phyloP scores from a whole-genome alignment of 495 filamentous ascomycete species.

The Talaromyces ruber region DNA sequence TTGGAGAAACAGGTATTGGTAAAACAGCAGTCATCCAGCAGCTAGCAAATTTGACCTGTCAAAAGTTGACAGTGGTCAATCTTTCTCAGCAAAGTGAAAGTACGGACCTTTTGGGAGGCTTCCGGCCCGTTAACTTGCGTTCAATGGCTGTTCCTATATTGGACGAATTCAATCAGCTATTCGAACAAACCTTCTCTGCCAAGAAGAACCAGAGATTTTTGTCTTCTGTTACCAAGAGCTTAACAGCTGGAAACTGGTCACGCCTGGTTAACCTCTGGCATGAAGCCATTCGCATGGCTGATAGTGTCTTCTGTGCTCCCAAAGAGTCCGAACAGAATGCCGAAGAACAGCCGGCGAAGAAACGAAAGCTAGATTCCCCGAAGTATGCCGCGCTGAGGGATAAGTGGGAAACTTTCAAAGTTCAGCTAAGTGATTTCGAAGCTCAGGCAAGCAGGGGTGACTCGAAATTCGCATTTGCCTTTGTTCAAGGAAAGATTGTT shows the following conservation, averaged over 20 bases:
- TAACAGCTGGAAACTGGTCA: constrained; percentile 76
- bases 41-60: constrained; percentile 69
- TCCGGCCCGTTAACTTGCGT: constrained; percentile 87
- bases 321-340: constrained; percentile 25
- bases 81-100: constrained; percentile 96
- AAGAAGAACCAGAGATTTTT: constrained; percentile 83
- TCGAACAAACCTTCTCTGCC: constrained; percentile 72
- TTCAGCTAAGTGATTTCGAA: constrained; percentile 71
- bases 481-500: constrained; percentile 91
- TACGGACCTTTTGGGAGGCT: constrained; percentile 86
- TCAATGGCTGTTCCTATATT: constrained; percentile 83
- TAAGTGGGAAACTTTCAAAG: constrained; percentile 72
- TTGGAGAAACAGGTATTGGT: constrained; percentile 96
- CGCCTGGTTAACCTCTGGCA: constrained; percentile 78
- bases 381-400: constrained; percentile 58
- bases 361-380: constrained; percentile 65
- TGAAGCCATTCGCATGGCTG: constrained; percentile 78
- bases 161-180: constrained; percentile 87
- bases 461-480: constrained; percentile 85
- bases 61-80: constrained; percentile 83
- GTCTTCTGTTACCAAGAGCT: constrained; percentile 65
- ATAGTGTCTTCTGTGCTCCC: constrained; percentile 47
- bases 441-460: constrained; percentile 68
- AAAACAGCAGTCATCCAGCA: constrained; percentile 96
- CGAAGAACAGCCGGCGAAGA: constrained; percentile 65